Conservation (phyloP, 495 filamentous ascomycete genomes). For the Stereocaulon alpinum region DNA sequence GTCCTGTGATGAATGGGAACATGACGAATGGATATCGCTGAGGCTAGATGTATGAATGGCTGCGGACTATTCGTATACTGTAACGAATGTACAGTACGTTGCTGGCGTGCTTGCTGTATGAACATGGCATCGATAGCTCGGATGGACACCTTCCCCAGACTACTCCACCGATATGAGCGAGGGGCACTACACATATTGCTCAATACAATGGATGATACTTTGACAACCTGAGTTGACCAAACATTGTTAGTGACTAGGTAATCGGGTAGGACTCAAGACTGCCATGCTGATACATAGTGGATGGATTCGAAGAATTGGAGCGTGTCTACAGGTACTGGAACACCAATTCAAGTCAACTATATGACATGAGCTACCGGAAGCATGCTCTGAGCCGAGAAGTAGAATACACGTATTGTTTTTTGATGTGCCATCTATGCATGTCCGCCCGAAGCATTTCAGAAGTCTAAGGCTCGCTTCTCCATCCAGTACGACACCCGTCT, state of each 20-base stretch:
- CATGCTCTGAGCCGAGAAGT: neutral
- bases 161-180: neutral
- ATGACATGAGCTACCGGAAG: neutral
- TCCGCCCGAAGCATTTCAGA: neutral
- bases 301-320: too few species aligned
- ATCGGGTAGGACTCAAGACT: too few species aligned
- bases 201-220: neutral
- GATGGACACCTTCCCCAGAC: neutral
- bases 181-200: constrained; percentile 11
- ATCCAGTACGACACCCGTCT: neutral
- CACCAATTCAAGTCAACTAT: too few species aligned
- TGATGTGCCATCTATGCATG: neutral
- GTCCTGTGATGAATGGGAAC: constrained; percentile 14
- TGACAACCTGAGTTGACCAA: neutral
- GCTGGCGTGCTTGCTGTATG: neutral
- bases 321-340: too few species aligned
- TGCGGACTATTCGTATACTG: neutral
- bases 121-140: constrained; percentile 11
- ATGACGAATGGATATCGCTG: constrained; percentile 13
- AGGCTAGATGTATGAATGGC: neutral
- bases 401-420: constrained; percentile 1
- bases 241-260: too few species aligned
- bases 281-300: too few species aligned
- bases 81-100: neutral
- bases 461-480: neutral